phyloP scores from a whole-genome alignment of 345 rosid genomes.

The Diplotaxis tenuifolia region DNA sequence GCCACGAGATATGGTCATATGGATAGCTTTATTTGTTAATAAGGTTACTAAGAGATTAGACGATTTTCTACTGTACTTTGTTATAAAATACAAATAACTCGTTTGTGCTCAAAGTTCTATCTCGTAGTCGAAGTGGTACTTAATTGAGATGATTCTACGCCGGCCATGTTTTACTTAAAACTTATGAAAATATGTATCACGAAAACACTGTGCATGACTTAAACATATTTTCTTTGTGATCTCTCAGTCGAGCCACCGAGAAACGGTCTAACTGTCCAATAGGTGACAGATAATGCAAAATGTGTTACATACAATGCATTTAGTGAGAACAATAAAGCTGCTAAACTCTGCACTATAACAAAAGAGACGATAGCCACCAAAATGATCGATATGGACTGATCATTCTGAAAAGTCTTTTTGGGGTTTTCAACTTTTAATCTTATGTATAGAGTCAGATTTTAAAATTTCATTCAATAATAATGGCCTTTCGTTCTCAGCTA shows the following conservation, averaged over 20 bases:
- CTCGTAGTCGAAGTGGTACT: no score
- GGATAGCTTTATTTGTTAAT: no score
- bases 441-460: not conserved
- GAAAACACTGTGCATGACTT: slow-evolving; percentile 15
- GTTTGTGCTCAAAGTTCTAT: no score
- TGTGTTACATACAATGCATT: slow-evolving; percentile 20
- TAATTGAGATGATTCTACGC: slow-evolving; percentile 1
- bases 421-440: slow-evolving; percentile 4
- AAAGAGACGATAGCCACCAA: slow-evolving; percentile 30
- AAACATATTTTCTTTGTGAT: not conserved
- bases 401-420: slow-evolving; percentile 23
- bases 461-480: not conserved
- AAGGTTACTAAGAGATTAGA: no score
- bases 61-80: no score
- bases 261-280: slow-evolving; percentile 19
- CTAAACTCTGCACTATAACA: slow-evolving; percentile 18
- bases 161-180: not conserved
- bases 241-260: slow-evolving; percentile 20
- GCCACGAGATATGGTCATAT: no score
- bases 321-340: slow-evolving; percentile 21
- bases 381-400: slow-evolving; percentile 27
- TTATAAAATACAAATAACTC: no score
- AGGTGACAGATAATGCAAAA: not conserved
- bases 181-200: not conserved
- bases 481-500: slow-evolving; percentile 25